phyloP scores from a whole-genome alignment of 331 rosid species.

The Pyracantha coccinea region DNA sequence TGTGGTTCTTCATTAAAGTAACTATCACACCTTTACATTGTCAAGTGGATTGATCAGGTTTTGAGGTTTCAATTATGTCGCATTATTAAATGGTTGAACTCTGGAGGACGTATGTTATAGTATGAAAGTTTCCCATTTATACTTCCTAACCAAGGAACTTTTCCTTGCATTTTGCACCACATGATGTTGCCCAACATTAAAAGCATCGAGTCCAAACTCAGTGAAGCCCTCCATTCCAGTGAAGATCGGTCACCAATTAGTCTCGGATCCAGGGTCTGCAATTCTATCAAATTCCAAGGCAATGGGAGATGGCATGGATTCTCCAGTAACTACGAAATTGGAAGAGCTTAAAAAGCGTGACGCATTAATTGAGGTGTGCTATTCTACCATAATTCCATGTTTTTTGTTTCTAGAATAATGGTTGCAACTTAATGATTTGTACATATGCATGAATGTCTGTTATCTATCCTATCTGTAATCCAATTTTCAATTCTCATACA shows the following conservation, averaged over 20 bases:
- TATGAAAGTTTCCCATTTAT: not conserved
- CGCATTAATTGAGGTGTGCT: conserved; percentile 87
- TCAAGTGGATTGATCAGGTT: not conserved
- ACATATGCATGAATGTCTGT: not conserved
- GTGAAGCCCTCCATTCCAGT: conserved; percentile 38
- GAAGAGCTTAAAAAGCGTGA: conserved; percentile 98
- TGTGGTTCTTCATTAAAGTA: not conserved
- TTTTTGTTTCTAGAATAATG: not conserved
- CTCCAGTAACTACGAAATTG: conserved; percentile 70
- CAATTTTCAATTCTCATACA: not conserved
- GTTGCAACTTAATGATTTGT: not conserved
- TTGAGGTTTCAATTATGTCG: not conserved
- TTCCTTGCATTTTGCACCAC: conserved; percentile 11
- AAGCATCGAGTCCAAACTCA: conserved; percentile 62
- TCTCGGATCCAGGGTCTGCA: conserved; percentile 38
- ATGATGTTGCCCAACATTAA: conserved; percentile 16
- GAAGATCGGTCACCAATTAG: conserved; percentile 29
- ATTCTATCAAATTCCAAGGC: conserved; percentile 39
- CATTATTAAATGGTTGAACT: not conserved
- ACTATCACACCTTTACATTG: not conserved
- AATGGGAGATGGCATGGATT: conserved; percentile 51
- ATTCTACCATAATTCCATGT: not conserved
- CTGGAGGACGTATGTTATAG: not conserved
- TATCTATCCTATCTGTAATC: not conserved
- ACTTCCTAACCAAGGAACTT: not conserved